Percentiles rank a stretch among this genome's conserved stretches.
Conservation (phyloP, 495 filamentous ascomycete genomes). For the Lophiostoma macrostomum region DNA sequence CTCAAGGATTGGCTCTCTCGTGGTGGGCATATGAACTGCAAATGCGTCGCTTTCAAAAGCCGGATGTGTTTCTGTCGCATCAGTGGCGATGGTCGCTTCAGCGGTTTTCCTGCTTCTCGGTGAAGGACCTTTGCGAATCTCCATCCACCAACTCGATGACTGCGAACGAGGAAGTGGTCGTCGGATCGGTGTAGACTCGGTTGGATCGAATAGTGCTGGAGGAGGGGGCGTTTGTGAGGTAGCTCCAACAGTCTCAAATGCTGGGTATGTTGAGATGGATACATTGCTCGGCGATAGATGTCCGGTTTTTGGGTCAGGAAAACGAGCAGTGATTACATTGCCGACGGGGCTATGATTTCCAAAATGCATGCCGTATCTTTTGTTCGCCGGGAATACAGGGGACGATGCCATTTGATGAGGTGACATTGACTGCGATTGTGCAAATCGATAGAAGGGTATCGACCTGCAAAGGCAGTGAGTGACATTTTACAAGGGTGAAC, state of each 20-base stretch:
- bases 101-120: conserved; percentile 19
- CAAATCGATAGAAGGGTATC: too few species aligned
- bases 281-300: conserved; percentile 17
- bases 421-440: conserved; percentile 3
- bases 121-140: conserved; percentile 5
- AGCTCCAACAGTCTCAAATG: conserved; percentile 12
- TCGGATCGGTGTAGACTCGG: not conserved
- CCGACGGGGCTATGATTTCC: not conserved
- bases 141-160: conserved; percentile 9
- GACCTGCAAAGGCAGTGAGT: too few species aligned
- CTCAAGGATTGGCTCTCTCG: conserved; percentile 23
- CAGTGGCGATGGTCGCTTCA: conserved; percentile 25
- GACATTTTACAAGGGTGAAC: too few species aligned
- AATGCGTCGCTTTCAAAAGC: conserved; percentile 32
- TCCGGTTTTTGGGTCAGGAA: conserved; percentile 14
- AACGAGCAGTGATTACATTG: conserved; percentile 4
- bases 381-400: conserved; percentile 10
- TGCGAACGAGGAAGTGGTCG: conserved; percentile 13
- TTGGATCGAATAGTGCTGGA: not conserved
- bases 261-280: conserved; percentile 10
- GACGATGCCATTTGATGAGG: not conserved
- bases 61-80: conserved; percentile 16
- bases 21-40: conserved; percentile 27
- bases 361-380: conserved; percentile 21
- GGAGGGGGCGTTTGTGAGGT: conserved; percentile 1